Evolutionary conservation across 2,329 filamentous ascomycete species (phyloP).

Genomic region (Kalaharituber pfeilii): DNA sequence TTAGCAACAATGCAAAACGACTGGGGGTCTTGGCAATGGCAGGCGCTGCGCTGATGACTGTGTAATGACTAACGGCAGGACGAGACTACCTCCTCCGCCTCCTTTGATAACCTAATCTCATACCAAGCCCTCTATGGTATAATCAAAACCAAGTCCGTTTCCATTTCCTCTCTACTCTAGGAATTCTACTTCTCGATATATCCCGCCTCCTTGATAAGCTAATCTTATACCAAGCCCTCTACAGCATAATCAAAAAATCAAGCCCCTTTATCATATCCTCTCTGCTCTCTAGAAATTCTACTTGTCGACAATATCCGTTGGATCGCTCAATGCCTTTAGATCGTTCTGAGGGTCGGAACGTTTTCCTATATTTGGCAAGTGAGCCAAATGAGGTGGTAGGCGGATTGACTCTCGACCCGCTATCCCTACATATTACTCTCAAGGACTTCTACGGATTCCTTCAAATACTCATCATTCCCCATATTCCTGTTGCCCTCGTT

Average conservation of each 20-base stretch:
- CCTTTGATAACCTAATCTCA: background rate
- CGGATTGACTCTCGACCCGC: background rate
- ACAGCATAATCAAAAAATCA: background rate
- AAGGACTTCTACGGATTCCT: background rate
- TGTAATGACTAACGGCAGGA: background rate
- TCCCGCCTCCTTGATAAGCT: too few species aligned
- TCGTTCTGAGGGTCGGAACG: background rate
- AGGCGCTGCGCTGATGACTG: background rate
- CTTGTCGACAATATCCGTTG: too few species aligned
- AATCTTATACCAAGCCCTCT: too few species aligned
- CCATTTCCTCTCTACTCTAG: background rate
- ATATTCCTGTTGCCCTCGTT: background rate
- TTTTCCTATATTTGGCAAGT: background rate
- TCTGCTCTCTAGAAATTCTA: background rate
- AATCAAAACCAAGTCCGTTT: background rate
- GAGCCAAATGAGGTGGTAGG: background rate
- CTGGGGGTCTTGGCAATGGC: background rate
- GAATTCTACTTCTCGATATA: background rate
- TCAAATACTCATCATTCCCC: background rate
- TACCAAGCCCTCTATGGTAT: background rate
- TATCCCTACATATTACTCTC: background rate
- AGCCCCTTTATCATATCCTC: background rate
- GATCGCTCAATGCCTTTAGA: background rate
- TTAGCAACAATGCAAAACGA: background rate
- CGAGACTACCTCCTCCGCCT: background rate